A percentile compares a stretch with the other conserved stretches of the same genome.
Evolutionary conservation across 106 monocot genomes (phyloP).

Genomic region (Dactylorhiza incarnata): DNA sequence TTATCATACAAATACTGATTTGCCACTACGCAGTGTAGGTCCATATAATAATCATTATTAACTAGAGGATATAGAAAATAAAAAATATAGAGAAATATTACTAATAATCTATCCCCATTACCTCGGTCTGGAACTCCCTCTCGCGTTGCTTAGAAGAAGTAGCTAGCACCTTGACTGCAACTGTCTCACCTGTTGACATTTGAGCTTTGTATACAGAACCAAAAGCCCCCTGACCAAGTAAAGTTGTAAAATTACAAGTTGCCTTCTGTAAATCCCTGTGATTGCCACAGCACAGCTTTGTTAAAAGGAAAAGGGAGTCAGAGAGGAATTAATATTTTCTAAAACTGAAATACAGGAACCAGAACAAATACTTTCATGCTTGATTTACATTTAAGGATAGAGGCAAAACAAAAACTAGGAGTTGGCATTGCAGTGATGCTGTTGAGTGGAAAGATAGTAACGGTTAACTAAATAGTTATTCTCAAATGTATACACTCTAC

Average conservation of each 20-base stretch:
- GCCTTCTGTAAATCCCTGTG: slow-evolving; percentile 89
- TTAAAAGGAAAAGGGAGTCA: background rate
- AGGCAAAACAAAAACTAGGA: background rate
- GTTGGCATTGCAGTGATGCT: background rate
- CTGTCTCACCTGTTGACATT: slow-evolving; percentile 81
- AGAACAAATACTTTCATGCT: background rate
- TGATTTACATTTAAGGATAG: background rate
- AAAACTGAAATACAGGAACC: background rate
- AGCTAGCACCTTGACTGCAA: slow-evolving; percentile 91
- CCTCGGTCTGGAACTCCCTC: slow-evolving; percentile 92
- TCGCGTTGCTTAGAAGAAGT: slow-evolving; percentile 89
- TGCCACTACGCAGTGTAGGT: too few relatives aligned
- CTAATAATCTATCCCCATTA: slow-evolving; percentile 7
- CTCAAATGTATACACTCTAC: too few relatives aligned
- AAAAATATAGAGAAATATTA: too few relatives aligned
- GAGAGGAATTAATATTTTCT: background rate
- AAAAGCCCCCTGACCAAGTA: slow-evolving; percentile 93
- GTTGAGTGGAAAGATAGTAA: background rate
- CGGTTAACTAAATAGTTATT: background rate
- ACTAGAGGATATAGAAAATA: too few relatives aligned
- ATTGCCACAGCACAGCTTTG: background rate
- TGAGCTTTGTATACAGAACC: slow-evolving; percentile 94
- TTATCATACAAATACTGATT: too few relatives aligned
- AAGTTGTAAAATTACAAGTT: slow-evolving; percentile 81
- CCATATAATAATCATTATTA: too few relatives aligned